Evolutionary conservation across 2,329 filamentous ascomycete species (phyloP), one percentile per base, ranked within the genome.

Genomic region (Pleurostoma richardsiae): DNA sequence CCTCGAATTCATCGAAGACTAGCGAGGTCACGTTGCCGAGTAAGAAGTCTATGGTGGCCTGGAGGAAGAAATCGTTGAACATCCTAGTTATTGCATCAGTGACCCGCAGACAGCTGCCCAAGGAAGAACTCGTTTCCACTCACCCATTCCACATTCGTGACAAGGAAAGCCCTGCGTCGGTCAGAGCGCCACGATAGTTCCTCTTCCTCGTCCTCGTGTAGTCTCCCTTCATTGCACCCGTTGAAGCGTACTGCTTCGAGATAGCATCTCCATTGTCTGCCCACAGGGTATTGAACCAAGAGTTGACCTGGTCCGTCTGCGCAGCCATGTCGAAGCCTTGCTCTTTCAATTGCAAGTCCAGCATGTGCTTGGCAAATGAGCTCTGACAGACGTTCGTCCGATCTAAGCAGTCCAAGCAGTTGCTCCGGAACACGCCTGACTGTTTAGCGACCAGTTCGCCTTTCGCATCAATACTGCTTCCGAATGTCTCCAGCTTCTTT

Each of bases 351-450:
- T 96, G 90, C 30, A 77, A 63, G 54, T 96, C 90, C 3, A 99
- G 74, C 54, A 89, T 87, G 59, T 86, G 82, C 59, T 90, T 88
- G 4, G 82, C 94, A 61, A 91, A 91, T 0, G 90, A 94, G 59
- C 89, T 95, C 66, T 97, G 92, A 39, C 91, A 90, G 27, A 99
- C 91, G 56, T 97, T 97, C 2, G 94, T 99, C 27, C 94, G 82
- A 63, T 99, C 94, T 7, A 99, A 72, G 57, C 94, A 99, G 61
- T 99, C 94, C 94, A 99, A 97, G 65, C 94, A 99, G 60, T 99
- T 99, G 2, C 90, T 96, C 47, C 94, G 79, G n/a, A 97, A 64
- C 5, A 95, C 80, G 1, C 91, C 91, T 29, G 71, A 74, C 62
- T 96, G 91, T 41, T 62, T 70, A 4, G 61, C 56, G 11, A 66